Conservation (phyloP, 345 rosid species). For the Heritiera littoralis region DNA sequence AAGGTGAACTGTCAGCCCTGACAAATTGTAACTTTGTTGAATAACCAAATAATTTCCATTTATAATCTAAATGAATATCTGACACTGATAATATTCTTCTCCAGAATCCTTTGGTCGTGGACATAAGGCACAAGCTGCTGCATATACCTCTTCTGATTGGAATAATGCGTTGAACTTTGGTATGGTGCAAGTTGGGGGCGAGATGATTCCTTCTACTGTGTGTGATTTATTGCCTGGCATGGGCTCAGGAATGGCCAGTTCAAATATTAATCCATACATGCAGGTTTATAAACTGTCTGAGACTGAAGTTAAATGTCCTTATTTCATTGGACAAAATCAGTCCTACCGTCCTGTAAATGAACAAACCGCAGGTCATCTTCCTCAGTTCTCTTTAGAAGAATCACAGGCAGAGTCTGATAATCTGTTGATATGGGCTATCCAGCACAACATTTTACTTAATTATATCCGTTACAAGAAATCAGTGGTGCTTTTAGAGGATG, state of each 20-base stretch:
- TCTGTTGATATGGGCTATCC: slow-evolving; percentile 1
- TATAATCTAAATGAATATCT: neutral
- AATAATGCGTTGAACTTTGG: neutral
- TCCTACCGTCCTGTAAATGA: slow-evolving; percentile 3
- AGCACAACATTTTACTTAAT: slow-evolving; percentile 26
- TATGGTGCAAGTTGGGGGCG: slow-evolving; percentile 18
- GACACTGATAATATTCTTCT: neutral
- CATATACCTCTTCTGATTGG: neutral
- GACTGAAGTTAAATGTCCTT: slow-evolving; percentile 6
- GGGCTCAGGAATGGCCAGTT: neutral
- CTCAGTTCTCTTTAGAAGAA: slow-evolving; percentile 30
- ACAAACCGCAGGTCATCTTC: slow-evolving; percentile 13
- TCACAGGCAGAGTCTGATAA: slow-evolving; percentile 8
- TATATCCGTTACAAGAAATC: slow-evolving; percentile 32
- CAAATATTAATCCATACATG: slow-evolving; percentile 20
- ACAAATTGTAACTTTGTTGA: neutral
- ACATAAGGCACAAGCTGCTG: slow-evolving; percentile 1
- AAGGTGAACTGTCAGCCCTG: slow-evolving; percentile 3
- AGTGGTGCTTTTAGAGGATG: neutral
- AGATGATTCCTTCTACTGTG: slow-evolving; percentile 15
- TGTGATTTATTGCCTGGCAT: slow-evolving; percentile 5
- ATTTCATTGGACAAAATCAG: slow-evolving; percentile 7
- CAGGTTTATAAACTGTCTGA: slow-evolving; percentile 12
- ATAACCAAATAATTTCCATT: neutral
- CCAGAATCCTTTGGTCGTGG: neutral